Conservation (phyloP, 2,329 filamentous ascomycete genomes). For the Botryotinia globosa region DNA sequence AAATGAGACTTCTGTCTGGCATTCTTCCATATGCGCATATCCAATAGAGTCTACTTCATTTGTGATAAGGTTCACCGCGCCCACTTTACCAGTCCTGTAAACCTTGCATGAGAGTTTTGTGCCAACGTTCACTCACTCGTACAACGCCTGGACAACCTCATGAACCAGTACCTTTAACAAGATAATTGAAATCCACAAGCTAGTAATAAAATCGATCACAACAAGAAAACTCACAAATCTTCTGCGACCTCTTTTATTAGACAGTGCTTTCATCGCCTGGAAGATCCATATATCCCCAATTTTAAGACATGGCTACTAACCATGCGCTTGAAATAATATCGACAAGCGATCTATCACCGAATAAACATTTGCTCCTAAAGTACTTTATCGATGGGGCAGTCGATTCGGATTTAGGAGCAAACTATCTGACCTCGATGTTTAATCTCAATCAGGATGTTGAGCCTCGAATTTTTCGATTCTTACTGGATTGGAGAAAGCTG, state of each 20-base stretch:
- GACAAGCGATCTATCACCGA: not conserved
- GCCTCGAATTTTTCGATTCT: not conserved
- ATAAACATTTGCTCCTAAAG: not conserved
- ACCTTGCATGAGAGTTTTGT: not conserved
- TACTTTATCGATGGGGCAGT: not conserved
- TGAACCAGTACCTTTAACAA: not conserved
- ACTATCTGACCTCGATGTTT: not conserved
- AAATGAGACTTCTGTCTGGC: not conserved
- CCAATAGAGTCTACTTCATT: not conserved
- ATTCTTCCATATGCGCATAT: not conserved
- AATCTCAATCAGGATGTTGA: not conserved
- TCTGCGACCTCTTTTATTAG: not conserved
- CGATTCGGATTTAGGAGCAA: not conserved
- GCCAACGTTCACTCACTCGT: not conserved
- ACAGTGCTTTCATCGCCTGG: not conserved
- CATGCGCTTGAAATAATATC: not conserved
- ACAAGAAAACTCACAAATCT: not conserved
- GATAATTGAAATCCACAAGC: not conserved
- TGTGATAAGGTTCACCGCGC: not conserved
- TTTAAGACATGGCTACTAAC: not conserved
- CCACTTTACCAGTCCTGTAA: not conserved
- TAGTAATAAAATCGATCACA: not conserved
- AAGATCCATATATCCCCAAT: too few species aligned
- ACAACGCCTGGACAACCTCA: not conserved
- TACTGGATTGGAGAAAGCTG: not conserved